Conservation (phyloP, 768 basidiomycete genomes). For the Trametopsis cervina region DNA sequence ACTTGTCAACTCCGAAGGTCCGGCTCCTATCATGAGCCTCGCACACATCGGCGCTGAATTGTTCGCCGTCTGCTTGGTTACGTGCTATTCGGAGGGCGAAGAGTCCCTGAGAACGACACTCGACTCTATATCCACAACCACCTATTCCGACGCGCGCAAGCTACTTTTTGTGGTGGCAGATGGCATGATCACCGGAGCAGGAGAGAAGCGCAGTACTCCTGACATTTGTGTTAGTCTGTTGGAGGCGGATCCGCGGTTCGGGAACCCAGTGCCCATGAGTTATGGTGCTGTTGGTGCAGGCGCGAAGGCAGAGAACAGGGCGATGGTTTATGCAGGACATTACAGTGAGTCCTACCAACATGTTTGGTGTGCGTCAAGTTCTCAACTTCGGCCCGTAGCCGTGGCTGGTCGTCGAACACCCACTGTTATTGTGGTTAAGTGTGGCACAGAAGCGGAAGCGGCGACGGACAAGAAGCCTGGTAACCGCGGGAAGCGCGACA, state of each 20-base stretch:
- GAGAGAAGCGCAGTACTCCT: conserved; percentile 93
- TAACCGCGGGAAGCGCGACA: conserved; percentile 97
- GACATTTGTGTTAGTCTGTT: conserved; percentile 91
- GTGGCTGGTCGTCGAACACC: conserved; percentile 88
- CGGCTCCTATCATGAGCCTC: conserved; percentile 67
- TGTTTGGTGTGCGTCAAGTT: background rate
- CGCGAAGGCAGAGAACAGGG: conserved; percentile 83
- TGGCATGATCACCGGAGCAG: conserved; percentile 97
- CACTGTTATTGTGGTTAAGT: conserved; percentile 92
- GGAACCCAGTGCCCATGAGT: conserved; percentile 91
- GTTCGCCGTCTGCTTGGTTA: conserved; percentile 92
- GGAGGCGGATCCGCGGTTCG: conserved; percentile 92
- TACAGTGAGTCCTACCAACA: conserved; percentile 63
- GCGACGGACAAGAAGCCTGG: conserved; percentile 87
- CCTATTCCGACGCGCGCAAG: conserved; percentile 89
- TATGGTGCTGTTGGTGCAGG: conserved; percentile 90
- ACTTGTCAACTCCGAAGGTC: conserved; percentile 39
- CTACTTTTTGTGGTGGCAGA: conserved; percentile 92
- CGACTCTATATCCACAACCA: conserved; percentile 87
- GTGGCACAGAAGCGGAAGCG: conserved; percentile 85
- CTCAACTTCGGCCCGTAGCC: conserved; percentile 33
- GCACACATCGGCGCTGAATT: conserved; percentile 92
- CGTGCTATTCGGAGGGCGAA: conserved; percentile 97
- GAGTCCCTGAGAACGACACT: conserved; percentile 87
- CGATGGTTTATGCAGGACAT: conserved; percentile 99